A percentile compares a stretch with the other conserved stretches of the same genome.
phyloP scores from a whole-genome alignment of 257 asterid genomes.

The Solanum etuberosum region DNA sequence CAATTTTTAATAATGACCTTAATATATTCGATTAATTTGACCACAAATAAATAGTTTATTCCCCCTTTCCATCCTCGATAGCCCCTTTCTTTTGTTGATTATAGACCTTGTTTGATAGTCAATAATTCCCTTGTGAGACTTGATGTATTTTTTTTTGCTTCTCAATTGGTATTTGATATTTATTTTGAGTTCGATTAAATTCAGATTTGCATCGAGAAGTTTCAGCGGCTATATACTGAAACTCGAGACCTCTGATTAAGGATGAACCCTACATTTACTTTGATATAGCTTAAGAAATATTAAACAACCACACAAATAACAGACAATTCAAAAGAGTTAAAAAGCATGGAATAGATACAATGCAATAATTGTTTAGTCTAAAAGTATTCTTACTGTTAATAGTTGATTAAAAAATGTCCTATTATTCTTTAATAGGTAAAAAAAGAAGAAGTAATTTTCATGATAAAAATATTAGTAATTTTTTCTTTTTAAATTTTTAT shows the following conservation, averaged over 20 bases:
- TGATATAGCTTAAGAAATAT: neutral
- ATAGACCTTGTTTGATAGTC: neutral
- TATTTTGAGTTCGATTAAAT: no score
- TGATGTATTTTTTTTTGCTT: no score
- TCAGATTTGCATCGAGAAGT: rapidly evolving
- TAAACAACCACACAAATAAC: neutral
- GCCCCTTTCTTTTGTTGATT: neutral
- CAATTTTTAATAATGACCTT: neutral
- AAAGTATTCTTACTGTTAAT: neutral
- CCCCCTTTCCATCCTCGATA: neutral
- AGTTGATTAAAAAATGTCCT: neutral
- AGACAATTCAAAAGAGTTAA: neutral
- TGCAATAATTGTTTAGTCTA: no score
- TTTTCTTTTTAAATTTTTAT: no score
- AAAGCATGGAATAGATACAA: no score
- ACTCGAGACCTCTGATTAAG: no score
- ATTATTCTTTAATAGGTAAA: neutral
- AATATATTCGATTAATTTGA: no score
- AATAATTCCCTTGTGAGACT: neutral
- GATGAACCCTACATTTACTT: neutral
- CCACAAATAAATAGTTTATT: no score
- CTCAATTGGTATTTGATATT: no score
- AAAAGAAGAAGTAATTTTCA: neutral
- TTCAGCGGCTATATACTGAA: no score
- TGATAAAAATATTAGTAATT: no score